Evolutionary conservation across 495 filamentous ascomycete genomes (phyloP).

Genomic region (Aspergillus sclerotiicarbonarius): DNA sequence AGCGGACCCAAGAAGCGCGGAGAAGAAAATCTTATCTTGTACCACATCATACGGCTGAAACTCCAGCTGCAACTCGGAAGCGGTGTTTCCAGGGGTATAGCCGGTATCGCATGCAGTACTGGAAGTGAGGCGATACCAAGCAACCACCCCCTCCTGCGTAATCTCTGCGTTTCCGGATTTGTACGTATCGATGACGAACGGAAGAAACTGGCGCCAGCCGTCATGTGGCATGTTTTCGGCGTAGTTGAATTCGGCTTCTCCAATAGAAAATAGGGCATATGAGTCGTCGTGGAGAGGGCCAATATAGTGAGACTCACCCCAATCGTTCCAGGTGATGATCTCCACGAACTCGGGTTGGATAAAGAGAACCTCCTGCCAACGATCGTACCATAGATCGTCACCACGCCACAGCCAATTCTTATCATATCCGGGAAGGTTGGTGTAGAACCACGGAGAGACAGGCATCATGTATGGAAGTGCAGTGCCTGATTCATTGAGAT

Average conservation of each 20-base stretch:
- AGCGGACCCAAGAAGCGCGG: constrained; percentile 17
- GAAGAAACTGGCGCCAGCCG: constrained; percentile 9
- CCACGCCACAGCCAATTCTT: constrained; percentile 61
- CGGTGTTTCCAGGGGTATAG: constrained; percentile 36
- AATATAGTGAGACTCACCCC: constrained; percentile 57
- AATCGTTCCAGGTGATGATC: constrained; percentile 69
- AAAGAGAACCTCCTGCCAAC: constrained; percentile 52
- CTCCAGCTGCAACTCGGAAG: constrained; percentile 19
- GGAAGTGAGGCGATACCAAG: constrained; percentile 58
- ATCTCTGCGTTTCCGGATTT: background rate
- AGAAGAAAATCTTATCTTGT: constrained; percentile 35
- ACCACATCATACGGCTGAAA: constrained; percentile 15
- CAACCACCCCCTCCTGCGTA: constrained; percentile 44
- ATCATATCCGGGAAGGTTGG: constrained; percentile 59
- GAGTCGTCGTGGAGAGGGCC: constrained; percentile 32
- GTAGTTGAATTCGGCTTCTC: background rate
- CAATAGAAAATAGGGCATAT: background rate
- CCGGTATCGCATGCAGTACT: constrained; percentile 25
- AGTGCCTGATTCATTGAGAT: constrained; percentile 24
- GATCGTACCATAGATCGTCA: constrained; percentile 56
- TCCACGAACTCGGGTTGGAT: constrained; percentile 53
- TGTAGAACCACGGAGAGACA: constrained; percentile 70
- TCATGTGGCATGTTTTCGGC: background rate
- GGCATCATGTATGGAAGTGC: constrained; percentile 70
- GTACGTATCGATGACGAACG: constrained; percentile 6